A percentile compares a stretch with the other conserved stretches of the same genome.
These are phyloP conservation scores for Russula olivacea DNA, from an alignment of 768 basidiomycete genomes.

Conservation along the genomic window DNA sequence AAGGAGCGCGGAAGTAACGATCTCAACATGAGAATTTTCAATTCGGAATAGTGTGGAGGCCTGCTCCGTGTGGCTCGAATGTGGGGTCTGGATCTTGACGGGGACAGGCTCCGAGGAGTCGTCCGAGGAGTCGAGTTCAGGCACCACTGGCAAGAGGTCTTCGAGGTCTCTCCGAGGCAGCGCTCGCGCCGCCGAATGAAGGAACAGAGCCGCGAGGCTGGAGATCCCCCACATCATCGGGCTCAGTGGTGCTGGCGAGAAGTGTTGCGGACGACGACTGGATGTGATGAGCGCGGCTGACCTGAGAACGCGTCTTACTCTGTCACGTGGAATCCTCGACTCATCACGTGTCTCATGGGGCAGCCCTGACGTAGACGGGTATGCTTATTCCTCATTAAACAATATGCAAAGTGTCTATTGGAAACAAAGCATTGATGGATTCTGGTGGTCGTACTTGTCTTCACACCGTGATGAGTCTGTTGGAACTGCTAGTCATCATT, in stretches of 20 bases:
- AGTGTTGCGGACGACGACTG: neutral
- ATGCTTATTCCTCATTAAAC: too few relatives aligned
- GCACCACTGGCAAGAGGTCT: conserved; percentile 4
- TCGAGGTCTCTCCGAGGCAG: conserved; percentile 16
- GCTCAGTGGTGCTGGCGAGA: neutral
- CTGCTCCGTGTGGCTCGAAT: conserved; percentile 17
- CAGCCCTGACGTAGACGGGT: too few relatives aligned
- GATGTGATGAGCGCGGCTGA: neutral
- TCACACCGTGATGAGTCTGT: too few relatives aligned
- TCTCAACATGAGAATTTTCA: conserved; percentile 1
- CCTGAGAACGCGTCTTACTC: conserved; percentile 1
- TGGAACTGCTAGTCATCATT: too few relatives aligned
- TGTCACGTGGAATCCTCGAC: neutral
- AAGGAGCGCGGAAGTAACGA: neutral
- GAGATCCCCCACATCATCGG: conserved; percentile 7
- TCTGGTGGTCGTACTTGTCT: too few relatives aligned
- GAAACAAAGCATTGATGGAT: too few relatives aligned
- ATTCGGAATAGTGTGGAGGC: conserved; percentile 14
- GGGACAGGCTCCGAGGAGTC: conserved; percentile 4
- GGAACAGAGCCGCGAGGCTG: neutral
- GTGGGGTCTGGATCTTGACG: neutral
- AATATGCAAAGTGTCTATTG: too few relatives aligned
- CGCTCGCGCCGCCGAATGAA: conserved; percentile 5
- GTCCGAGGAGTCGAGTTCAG: conserved; percentile 6
- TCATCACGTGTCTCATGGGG: neutral